These are phyloP conservation scores for Begonia peltatifolia DNA, from an alignment of 306 rosid species.

Conservation along the genomic window DNA sequence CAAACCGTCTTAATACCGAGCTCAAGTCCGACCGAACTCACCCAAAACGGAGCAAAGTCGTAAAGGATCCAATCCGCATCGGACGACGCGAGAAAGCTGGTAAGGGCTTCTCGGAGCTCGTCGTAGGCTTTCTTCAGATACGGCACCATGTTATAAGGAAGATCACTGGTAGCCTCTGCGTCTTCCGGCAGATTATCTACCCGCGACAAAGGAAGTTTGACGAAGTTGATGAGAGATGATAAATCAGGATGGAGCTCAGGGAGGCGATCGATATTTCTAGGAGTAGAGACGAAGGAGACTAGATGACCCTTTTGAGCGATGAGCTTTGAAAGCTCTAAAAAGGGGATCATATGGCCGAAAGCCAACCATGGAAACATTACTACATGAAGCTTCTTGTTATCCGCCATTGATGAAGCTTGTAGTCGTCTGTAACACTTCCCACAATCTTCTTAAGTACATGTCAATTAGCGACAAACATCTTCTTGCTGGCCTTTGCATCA, in stretches of 20 bases:
- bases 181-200: constrained; percentile 11
- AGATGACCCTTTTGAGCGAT: constrained; percentile 39
- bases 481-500: too few relatives aligned
- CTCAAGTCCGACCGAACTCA: background rate
- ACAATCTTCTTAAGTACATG: too few relatives aligned
- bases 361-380: constrained; percentile 60
- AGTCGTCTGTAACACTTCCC: too few relatives aligned
- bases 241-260: constrained; percentile 26
- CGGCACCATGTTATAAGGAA: constrained; percentile 4
- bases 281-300: constrained; percentile 34
- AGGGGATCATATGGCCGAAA: constrained; percentile 40
- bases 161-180: constrained; percentile 12
- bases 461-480: too few relatives aligned
- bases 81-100: constrained; percentile 6
- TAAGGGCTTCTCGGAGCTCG: constrained; percentile 9
- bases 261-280: constrained; percentile 34
- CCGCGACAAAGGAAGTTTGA: constrained; percentile 28
- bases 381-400: constrained; percentile 22
- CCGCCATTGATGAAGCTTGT: background rate
- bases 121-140: constrained; percentile 13
- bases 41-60: constrained; percentile 17
- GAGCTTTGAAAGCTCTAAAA: constrained; percentile 32
- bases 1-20: constrained; percentile 2
- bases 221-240: constrained; percentile 12
- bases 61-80: constrained; percentile 11